Base-by-base conservation (phyloP, 352 stramenopile genomes). In the Phytopythium montanum region DNA sequence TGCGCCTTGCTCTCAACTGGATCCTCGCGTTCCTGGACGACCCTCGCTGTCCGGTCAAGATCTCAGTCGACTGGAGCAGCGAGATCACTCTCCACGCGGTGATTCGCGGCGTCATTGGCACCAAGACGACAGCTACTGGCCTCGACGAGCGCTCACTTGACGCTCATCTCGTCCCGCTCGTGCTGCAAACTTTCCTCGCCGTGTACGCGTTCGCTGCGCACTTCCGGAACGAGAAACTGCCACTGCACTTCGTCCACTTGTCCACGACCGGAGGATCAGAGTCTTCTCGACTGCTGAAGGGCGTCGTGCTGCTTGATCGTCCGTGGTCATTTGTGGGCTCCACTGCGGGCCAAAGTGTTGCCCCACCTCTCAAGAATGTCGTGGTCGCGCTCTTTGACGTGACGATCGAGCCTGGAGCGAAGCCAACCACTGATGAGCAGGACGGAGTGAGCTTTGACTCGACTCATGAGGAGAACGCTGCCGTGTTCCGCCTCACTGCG, bases 361-460 rank as follows among this genome's bases (percentile, higher is more conserved):
- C 49, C 23, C 51, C 56, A 14, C 67, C 64, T 2, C 39, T 79
- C 5, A 46, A 19, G 18, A 69, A 81, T 12, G 61, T 62, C 23
- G 56, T 34, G 0, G 64, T 89, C 5, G 70, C 77, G 18, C 69
- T 89, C 9, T 89, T 89, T 59, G 75, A 79, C 46, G 73, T 85
- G 58, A 85, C 79, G 3, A 71, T 87, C 21, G 76, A 87, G n/a
- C 70, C 72, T 10, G n/a, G 42, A 50, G 8, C 12, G 10, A 29
- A 33, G n/a, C n/a, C n/a, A 14, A n/a, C 9, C n/a, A 56, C 64
- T 6, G 23, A 23, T 16, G 59, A 73, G 1, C 52, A 61, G 0
- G 39, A 69, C 7, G 59, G 57, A 29, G 9, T 38, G 6, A 31
- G 50, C 23, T 31, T 62, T 9, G 50, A 56, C 3, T 61, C 31